These are phyloP conservation scores for Saccharomyces eubayanus DNA, from an alignment of 805 yeast genomes.

Conservation along the genomic window DNA sequence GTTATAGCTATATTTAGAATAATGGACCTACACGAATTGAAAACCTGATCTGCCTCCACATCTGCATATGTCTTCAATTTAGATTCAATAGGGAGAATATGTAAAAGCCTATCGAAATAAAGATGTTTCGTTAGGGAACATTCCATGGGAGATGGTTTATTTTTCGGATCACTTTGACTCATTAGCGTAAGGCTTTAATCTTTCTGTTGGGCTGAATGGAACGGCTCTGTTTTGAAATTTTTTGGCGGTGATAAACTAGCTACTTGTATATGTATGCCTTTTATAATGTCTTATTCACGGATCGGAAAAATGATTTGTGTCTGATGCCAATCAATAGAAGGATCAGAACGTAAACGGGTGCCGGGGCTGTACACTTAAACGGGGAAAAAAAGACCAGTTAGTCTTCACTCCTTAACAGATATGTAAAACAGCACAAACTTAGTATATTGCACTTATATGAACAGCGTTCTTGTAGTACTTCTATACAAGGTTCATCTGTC, in stretches of 20 bases:
- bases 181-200: not conserved
- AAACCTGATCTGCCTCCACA: constrained; percentile 13
- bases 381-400: not conserved
- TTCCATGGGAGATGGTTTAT: constrained; percentile 2
- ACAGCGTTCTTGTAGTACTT: not conserved
- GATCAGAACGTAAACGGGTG: not conserved
- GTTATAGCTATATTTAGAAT: constrained; percentile 9
- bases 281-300: not conserved
- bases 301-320: not conserved
- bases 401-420: not conserved
- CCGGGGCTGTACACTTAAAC: not conserved
- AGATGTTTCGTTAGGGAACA: constrained; percentile 15
- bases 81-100: constrained; percentile 12
- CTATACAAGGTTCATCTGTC: not conserved
- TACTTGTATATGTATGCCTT: not conserved
- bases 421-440: not conserved
- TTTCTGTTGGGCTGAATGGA: not conserved
- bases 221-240: not conserved
- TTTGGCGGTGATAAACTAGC: not conserved
- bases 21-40: constrained; percentile 7
- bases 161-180: not conserved
- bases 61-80: constrained; percentile 7
- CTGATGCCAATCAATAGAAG: not conserved
- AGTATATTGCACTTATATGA: not conserved
- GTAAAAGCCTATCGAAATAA: constrained; percentile 17